A percentile compares a stretch with the other conserved stretches of the same genome.
phyloP scores from a whole-genome alignment of 2,329 filamentous ascomycete species.

The Basipetospora sp. region DNA sequence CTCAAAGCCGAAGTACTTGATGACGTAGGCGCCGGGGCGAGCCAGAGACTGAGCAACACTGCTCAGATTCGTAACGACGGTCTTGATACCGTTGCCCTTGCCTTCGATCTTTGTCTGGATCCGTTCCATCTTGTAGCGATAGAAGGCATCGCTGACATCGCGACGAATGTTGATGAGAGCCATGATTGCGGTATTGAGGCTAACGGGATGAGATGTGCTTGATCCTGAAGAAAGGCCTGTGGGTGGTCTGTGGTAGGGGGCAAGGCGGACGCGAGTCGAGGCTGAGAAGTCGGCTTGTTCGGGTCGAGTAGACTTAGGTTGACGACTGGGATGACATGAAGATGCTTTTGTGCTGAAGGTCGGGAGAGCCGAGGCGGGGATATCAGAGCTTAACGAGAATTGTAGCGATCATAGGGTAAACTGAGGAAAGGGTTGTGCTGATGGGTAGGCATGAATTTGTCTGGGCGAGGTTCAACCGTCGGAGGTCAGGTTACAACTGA shows the following conservation, averaged over 20 bases:
- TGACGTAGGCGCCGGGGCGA: slow-evolving; percentile 84
- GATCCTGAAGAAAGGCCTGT: slow-evolving; percentile 1
- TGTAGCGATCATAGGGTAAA: slow-evolving; percentile 42
- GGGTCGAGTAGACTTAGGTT: slow-evolving; percentile 6
- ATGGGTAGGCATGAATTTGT: slow-evolving; percentile 43
- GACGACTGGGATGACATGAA: slow-evolving; percentile 14
- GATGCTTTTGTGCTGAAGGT: slow-evolving; percentile 20
- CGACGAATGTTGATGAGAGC: slow-evolving; percentile 95
- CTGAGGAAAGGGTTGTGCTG: slow-evolving; percentile 32
- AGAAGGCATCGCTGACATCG: slow-evolving; percentile 97
- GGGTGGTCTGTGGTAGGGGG: background rate
- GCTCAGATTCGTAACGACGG: slow-evolving; percentile 86
- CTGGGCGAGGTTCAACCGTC: slow-evolving; percentile 60
- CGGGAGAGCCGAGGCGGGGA: slow-evolving; percentile 24
- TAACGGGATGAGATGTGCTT: background rate
- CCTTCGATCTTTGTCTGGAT: slow-evolving; percentile 98
- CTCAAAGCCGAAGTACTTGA: slow-evolving; percentile 99
- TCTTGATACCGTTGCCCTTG: slow-evolving; percentile 99
- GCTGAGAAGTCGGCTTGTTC: slow-evolving; percentile 4
- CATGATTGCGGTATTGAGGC: slow-evolving; percentile 44
- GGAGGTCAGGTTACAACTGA: slow-evolving; percentile 75
- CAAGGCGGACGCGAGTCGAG: too few species aligned
- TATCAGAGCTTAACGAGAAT: slow-evolving; percentile 41
- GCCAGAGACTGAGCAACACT: slow-evolving; percentile 84
- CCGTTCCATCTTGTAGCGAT: slow-evolving; percentile 99